A percentile compares a stretch with the other conserved stretches of the same genome.
These are phyloP conservation scores for Candida labiduridarum DNA, from an alignment of 1,139 yeast species.

Conservation along the genomic window DNA sequence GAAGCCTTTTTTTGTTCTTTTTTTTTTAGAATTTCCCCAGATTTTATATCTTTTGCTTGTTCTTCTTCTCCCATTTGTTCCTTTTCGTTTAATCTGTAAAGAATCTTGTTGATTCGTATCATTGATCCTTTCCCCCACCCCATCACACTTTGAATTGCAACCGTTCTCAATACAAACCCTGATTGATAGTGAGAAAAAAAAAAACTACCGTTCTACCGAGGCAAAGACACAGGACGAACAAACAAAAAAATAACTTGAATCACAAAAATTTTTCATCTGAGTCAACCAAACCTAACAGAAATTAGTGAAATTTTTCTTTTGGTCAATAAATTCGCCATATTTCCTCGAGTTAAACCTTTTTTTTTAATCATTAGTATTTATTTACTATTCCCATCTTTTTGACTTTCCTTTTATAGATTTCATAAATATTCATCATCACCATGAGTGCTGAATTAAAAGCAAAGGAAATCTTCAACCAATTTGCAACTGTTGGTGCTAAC, in stretches of 20 bases:
- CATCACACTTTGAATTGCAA: background rate
- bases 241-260: background rate
- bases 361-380: background rate
- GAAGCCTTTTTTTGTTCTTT: background rate
- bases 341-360: background rate
- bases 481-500: constrained; percentile 32
- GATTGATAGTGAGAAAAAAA: background rate
- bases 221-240: background rate
- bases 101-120: background rate
- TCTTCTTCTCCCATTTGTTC: background rate
- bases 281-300: background rate
- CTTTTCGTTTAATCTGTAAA: too few species aligned
- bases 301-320: background rate
- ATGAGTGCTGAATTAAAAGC: constrained; percentile 32
- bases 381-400: background rate
- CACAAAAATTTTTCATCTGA: constrained; percentile 4
- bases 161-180: constrained; percentile 1
- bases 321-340: background rate
- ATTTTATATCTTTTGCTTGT: background rate
- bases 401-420: background rate
- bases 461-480: constrained; percentile 43
- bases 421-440: background rate
- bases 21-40: constrained; percentile 2
- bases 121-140: background rate
- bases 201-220: constrained; percentile 3